Conservation (phyloP, 1,284 basidiomycete genomes). For the Rhodotorula glutinis region DNA sequence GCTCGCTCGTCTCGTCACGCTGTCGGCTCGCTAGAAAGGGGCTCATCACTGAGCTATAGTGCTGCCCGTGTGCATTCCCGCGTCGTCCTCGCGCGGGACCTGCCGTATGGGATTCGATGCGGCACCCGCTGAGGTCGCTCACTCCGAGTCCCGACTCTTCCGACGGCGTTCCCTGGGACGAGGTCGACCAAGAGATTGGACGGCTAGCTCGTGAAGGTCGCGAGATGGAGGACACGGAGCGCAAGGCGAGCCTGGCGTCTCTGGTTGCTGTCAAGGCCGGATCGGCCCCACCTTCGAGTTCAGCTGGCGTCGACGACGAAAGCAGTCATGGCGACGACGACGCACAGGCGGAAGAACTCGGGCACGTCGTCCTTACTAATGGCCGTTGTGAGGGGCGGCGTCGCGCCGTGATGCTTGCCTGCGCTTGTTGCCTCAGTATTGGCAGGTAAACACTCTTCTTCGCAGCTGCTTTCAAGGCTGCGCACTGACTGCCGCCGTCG, state of each 20-base stretch:
- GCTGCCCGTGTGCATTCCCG: too few species aligned
- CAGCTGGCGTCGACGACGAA: too few species aligned
- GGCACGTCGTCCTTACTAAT: background rate
- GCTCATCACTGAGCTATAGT: too few species aligned
- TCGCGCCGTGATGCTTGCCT: slow-evolving; percentile 1
- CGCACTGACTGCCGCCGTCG: background rate
- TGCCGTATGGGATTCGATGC: background rate
- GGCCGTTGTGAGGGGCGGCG: background rate
- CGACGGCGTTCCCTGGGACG: background rate
- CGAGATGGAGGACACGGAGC: background rate
- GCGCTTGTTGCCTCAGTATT: slow-evolving; percentile 19
- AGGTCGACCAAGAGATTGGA: background rate
- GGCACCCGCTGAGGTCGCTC: background rate
- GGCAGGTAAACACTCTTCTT: slow-evolving; percentile 6
- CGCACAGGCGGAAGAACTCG: background rate
- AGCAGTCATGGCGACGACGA: background rate
- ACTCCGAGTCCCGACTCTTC: background rate
- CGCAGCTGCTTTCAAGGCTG: background rate
- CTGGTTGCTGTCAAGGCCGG: too few species aligned
- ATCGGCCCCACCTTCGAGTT: background rate
- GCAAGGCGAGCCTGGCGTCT: too few species aligned
- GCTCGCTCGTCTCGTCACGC: too few species aligned
- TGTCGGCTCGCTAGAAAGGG: too few species aligned
- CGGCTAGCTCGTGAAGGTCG: background rate
- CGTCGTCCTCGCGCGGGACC: too few species aligned